These are phyloP conservation scores for Agrostemma githago DNA, from an alignment of 148 eudicot genomes.

Conservation along the genomic window DNA sequence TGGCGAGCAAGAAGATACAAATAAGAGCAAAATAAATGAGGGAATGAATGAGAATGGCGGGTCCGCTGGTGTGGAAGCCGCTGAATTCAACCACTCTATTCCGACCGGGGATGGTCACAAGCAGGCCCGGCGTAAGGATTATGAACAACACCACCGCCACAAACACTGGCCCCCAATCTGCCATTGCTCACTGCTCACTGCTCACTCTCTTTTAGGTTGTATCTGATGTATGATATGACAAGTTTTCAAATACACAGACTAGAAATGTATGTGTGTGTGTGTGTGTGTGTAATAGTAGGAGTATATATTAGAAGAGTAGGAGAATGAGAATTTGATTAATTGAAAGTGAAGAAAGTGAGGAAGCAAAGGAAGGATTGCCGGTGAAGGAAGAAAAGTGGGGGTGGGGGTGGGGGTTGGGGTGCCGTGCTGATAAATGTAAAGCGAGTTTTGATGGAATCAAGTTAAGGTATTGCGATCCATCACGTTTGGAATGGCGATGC, in stretches of 20 bases:
- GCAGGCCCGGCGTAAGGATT: constrained; percentile 68
- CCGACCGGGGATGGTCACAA: constrained; percentile 72
- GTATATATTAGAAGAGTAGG: constrained; percentile 5
- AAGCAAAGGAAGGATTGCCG: constrained; percentile 23
- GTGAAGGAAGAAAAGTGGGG: constrained; percentile 39
- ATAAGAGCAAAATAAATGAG: constrained; percentile 55
- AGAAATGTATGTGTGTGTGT: not conserved
- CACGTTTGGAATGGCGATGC: constrained; percentile 12
- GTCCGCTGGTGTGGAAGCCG: constrained; percentile 69
- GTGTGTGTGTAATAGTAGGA: not conserved
- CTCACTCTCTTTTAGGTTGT: not conserved
- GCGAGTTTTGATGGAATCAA: constrained; percentile 23
- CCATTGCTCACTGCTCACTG: constrained; percentile 30
- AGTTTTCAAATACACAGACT: not conserved
- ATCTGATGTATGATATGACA: not conserved
- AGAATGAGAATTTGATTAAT: not conserved
- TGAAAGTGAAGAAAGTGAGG: constrained; percentile 25
- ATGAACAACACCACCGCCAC: constrained; percentile 82
- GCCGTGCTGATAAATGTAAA: not conserved
- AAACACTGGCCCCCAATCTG: constrained; percentile 89
- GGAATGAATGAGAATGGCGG: constrained; percentile 72
- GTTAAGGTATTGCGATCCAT: constrained; percentile 24
- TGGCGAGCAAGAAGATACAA: constrained; percentile 58
- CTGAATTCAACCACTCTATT: constrained; percentile 50
- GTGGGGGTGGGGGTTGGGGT: too few species aligned